These are phyloP conservation scores for Boletus bicolor DNA, from an alignment of 768 basidiomycete species.

Conservation along the genomic window DNA sequence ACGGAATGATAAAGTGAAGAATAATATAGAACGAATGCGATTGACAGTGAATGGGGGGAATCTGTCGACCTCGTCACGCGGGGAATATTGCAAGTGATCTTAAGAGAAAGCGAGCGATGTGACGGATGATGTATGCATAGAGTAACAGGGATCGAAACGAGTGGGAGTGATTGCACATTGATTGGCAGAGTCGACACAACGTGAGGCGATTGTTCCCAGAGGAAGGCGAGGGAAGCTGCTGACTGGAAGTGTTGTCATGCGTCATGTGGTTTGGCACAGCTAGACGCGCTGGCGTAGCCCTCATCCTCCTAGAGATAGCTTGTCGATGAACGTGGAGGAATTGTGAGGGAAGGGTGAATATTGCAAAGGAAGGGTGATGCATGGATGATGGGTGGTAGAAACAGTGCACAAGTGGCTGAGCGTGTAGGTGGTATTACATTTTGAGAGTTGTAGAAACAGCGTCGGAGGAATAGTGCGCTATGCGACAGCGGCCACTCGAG, in stretches of 20 bases:
- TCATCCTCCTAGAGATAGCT: slow-evolving; percentile 38
- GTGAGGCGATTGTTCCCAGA: slow-evolving; percentile 8
- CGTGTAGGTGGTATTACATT: slow-evolving; percentile 75
- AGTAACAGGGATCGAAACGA: slow-evolving; percentile 43
- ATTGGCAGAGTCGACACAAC: slow-evolving; percentile 22
- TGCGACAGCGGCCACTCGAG: slow-evolving; percentile 52
- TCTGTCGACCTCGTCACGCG: slow-evolving; percentile 56
- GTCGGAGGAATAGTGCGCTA: slow-evolving; percentile 44
- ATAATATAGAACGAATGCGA: slow-evolving; percentile 73
- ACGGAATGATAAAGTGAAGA: slow-evolving; percentile 74
- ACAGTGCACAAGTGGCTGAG: slow-evolving; percentile 59
- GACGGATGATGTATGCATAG: slow-evolving; percentile 56
- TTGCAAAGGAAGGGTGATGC: slow-evolving; percentile 62
- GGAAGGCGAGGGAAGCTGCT: slow-evolving; percentile 10
- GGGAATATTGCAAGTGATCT: slow-evolving; percentile 43
- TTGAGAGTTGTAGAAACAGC: slow-evolving; percentile 55
- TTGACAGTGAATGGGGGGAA: slow-evolving; percentile 41
- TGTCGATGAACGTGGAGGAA: slow-evolving; percentile 49
- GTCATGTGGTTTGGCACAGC: slow-evolving; percentile 22
- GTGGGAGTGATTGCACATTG: slow-evolving; percentile 40
- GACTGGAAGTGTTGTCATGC: slow-evolving; percentile 7
- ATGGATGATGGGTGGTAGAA: slow-evolving; percentile 65
- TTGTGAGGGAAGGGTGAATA: slow-evolving; percentile 42
- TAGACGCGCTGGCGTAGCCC: slow-evolving; percentile 13
- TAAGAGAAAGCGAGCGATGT: slow-evolving; percentile 42